Conservation (phyloP, 768 basidiomycete genomes). For the Nidularia pulvinata region DNA sequence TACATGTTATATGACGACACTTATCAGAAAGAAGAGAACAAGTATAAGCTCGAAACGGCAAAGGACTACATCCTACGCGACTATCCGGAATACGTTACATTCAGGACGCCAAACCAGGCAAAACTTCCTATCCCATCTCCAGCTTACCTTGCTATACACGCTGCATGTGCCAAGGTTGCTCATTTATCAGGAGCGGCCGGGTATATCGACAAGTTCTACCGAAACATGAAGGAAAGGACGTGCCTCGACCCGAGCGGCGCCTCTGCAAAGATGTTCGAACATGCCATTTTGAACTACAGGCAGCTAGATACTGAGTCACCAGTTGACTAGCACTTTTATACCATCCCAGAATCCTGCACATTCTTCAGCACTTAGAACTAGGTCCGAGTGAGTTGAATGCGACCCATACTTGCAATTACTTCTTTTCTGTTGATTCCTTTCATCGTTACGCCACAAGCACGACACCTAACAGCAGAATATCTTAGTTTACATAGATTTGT, state of each 20-base stretch:
- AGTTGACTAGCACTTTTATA: background rate
- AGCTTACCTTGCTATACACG: slow-evolving; percentile 30
- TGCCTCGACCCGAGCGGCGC: background rate
- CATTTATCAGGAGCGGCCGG: slow-evolving; percentile 35
- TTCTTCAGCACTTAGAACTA: too few relatives aligned
- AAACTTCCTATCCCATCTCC: slow-evolving; percentile 25
- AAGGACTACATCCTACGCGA: slow-evolving; percentile 2
- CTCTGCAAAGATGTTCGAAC: background rate
- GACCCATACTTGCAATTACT: too few relatives aligned
- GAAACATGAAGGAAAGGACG: slow-evolving; percentile 13
- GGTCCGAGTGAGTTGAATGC: too few relatives aligned
- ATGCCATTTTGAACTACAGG: background rate
- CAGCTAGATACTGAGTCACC: background rate
- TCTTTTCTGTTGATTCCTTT: too few relatives aligned
- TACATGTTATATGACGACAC: background rate
- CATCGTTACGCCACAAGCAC: too few relatives aligned
- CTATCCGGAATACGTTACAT: slow-evolving; percentile 19
- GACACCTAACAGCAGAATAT: too few relatives aligned
- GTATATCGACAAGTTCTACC: slow-evolving; percentile 23
- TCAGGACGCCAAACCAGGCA: slow-evolving; percentile 18
- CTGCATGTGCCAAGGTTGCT: slow-evolving; percentile 35
- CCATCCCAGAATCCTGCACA: too few relatives aligned
- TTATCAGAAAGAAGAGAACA: slow-evolving; percentile 10
- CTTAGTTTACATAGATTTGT: too few relatives aligned
- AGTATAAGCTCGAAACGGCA: slow-evolving; percentile 12